Percentiles rank a stretch among this genome's conserved stretches.
These are phyloP conservation scores for Oldenlandia corymbosa DNA, from an alignment of 257 asterid species.

Conservation along the genomic window DNA sequence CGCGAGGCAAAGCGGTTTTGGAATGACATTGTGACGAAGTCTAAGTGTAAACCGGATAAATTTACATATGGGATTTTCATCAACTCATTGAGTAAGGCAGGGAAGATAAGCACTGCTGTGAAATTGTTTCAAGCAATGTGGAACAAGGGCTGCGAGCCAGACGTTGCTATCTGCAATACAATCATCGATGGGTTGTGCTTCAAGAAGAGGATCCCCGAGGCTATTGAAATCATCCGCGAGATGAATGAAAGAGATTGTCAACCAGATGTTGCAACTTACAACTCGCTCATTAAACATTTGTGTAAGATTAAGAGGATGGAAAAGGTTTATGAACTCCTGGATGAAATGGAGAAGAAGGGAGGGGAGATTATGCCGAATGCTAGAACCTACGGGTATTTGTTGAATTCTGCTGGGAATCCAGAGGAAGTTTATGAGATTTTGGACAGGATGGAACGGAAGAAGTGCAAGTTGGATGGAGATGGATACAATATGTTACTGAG, in stretches of 20 bases:
- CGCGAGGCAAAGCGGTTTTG: neutral
- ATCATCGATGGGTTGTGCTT: conserved; percentile 1
- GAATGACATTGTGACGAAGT: too few species aligned
- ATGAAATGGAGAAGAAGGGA: conserved; percentile 4
- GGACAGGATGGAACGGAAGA: conserved; percentile 6
- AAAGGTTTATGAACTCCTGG: conserved; percentile 7
- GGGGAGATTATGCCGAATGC: neutral
- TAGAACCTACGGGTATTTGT: neutral
- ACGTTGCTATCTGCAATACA: conserved; percentile 2
- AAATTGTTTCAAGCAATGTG: conserved; percentile 11
- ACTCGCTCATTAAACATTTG: conserved; percentile 8
- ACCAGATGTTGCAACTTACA: conserved; percentile 8
- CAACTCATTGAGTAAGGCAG: conserved; percentile 2
- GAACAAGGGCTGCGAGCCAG: conserved; percentile 7
- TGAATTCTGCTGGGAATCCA: neutral
- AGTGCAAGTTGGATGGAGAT: conserved; percentile 6
- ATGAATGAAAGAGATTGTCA: conserved; percentile 4
- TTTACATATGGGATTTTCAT: conserved; percentile 5
- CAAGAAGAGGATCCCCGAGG: conserved; percentile 8
- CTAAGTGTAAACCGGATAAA: neutral
- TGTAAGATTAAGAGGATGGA: conserved; percentile 10
- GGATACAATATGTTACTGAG: conserved; percentile 1
- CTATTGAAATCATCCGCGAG: conserved; percentile 5
- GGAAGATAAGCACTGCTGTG: conserved; percentile 9
- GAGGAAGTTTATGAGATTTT: conserved; percentile 3